Evolutionary conservation across 371 early-diverging fungal genomes (phyloP), one percentile per base, ranked within the genome.

Genomic region (Mucor irregularis): DNA sequence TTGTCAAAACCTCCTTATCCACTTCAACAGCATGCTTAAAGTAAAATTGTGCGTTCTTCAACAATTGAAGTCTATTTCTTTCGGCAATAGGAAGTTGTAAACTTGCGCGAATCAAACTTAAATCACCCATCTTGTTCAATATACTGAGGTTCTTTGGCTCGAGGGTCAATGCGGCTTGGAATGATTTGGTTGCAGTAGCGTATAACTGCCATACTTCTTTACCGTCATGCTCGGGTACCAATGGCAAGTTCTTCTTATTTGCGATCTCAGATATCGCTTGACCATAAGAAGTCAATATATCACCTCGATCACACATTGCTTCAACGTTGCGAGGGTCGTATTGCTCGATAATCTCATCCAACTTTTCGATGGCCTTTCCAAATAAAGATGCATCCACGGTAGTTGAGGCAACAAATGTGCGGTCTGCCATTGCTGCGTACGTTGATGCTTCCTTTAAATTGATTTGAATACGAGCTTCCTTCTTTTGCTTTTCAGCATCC

Each of bases 231-330:
- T 68, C 64, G 6, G 57, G 63, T 6, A 49, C 55, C 13, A 69
- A 44, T 2, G 61, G 31, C 0, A 45, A 25, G 0, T 59, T 38
- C 24, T 62, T 63, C 30, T 63, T 69, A n/a, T 55, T 21, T 10
- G 56, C 56, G 16, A 62, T 30, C 7, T 73, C 65, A 0, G 65
- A 49, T 19, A 81, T 42, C 0, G 74, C 71, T 34, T 85, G 80
- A 7, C 82, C 87, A 72, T 77, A 88, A 0, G 81, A 64, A 6
- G 80, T 76, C 54, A 83, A 60, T 0, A 88, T 58, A 74, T 90
- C 90, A 3, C 86, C 90, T 39, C 79, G 78, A 57, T 87, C 88
- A 53, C 88, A 87, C 48, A 83, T 59, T 1, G 90, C 87, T 61
- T 87, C 88, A 4, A 85, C 85, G 61, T 86, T 69, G 2, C 69